phyloP scores from a whole-genome alignment of 2,329 filamentous ascomycete genomes.

The Trichoderma koningiopsis region DNA sequence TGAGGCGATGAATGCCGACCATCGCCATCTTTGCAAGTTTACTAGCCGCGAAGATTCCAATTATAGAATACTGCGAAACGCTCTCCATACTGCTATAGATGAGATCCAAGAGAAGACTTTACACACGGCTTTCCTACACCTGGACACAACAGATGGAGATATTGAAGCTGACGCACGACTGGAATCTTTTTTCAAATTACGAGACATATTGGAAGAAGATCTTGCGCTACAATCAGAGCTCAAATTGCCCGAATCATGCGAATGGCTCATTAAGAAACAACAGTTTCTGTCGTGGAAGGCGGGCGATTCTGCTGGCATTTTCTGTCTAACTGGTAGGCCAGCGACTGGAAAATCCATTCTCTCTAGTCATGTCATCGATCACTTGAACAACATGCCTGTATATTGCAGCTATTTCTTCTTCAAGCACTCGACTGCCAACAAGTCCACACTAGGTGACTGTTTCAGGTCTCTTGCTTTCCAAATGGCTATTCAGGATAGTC shows the following conservation, averaged over 20 bases:
- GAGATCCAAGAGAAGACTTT: conserved; percentile 5
- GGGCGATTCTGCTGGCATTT: background rate
- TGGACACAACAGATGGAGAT: background rate
- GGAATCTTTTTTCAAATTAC: background rate
- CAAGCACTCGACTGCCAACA: background rate
- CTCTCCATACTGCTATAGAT: conserved; percentile 13
- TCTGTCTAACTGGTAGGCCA: conserved; percentile 15
- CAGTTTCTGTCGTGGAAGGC: conserved; percentile 1
- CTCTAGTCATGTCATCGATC: conserved; percentile 5
- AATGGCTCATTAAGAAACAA: conserved; percentile 11
- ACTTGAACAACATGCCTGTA: background rate
- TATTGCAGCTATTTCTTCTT: conserved; percentile 16
- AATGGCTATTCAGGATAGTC: conserved; percentile 4
- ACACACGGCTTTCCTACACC: background rate
- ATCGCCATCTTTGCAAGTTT: conserved; percentile 21
- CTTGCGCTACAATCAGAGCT: background rate
- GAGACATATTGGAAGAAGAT: conserved; percentile 16
- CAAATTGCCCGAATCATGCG: conserved; percentile 19
- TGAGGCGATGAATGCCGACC: conserved; percentile 18
- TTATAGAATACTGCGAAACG: conserved; percentile 22
- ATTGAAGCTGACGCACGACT: background rate
- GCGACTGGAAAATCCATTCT: conserved; percentile 21
- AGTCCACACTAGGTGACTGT: background rate
- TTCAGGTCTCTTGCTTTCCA: conserved; percentile 9
- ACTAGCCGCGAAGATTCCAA: background rate